These are phyloP conservation scores for Komagataella pastoris DNA, from an alignment of 805 yeast genomes.

Conservation along the genomic window DNA sequence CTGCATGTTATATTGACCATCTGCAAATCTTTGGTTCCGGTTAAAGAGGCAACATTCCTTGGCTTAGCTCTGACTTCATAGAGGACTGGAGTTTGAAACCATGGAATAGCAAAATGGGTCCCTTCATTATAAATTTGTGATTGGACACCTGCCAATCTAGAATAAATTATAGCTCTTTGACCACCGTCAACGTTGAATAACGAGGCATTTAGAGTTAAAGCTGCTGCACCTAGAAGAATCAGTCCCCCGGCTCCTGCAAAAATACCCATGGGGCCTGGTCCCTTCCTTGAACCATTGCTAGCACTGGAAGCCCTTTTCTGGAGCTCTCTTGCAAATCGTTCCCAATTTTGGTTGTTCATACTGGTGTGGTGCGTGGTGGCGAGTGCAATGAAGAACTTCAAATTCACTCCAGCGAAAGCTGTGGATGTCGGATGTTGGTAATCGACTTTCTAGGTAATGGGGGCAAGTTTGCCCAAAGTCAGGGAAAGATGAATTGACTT, in stretches of 20 bases:
- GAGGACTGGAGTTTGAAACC: slow-evolving; percentile 86
- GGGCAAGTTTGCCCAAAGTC: not conserved
- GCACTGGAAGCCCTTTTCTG: slow-evolving; percentile 30
- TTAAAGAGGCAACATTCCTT: slow-evolving; percentile 86
- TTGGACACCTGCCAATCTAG: slow-evolving; percentile 75
- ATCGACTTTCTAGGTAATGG: too few species aligned
- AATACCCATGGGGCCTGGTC: slow-evolving; percentile 31
- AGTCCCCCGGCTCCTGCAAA: slow-evolving; percentile 56
- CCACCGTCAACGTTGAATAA: slow-evolving; percentile 95
- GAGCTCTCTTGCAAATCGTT: slow-evolving; percentile 34
- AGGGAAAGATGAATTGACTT: too few species aligned
- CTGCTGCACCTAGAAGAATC: slow-evolving; percentile 43
- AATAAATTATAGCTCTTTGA: slow-evolving; percentile 91
- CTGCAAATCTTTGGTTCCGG: slow-evolving; percentile 97
- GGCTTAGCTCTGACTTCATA: slow-evolving; percentile 97
- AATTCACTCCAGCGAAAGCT: not conserved
- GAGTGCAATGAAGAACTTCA: not conserved
- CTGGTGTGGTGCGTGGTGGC: not conserved
- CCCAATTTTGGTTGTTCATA: slow-evolving; percentile 32
- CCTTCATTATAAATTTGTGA: slow-evolving; percentile 83
- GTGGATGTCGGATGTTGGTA: not conserved
- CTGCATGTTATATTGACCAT: slow-evolving; percentile 99
- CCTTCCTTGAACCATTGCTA: slow-evolving; percentile 16
- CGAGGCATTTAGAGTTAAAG: slow-evolving; percentile 37
- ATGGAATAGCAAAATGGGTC: slow-evolving; percentile 87